Percentiles rank a stretch among this genome's conserved stretches.
These are phyloP conservation scores for Boletellus emodensis DNA, from an alignment of 768 basidiomycete species.

Conservation along the genomic window DNA sequence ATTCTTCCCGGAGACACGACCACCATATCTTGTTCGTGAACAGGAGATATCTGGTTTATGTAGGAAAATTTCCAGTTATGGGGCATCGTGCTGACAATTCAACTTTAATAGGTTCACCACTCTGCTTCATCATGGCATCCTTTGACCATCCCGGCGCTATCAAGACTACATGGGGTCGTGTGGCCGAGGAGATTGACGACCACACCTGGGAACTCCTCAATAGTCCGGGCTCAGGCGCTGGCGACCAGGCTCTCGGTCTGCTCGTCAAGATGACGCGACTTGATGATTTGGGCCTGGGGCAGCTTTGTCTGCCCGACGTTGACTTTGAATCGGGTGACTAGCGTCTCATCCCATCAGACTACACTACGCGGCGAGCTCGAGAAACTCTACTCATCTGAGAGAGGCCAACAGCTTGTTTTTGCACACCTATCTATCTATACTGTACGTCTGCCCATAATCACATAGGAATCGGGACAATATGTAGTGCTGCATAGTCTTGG, in stretches of 20 bases:
- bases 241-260: slow-evolving; percentile 50
- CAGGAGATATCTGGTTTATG: slow-evolving; percentile 76
- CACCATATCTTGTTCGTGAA: slow-evolving; percentile 49
- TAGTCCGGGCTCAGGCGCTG: slow-evolving; percentile 30
- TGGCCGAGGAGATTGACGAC: slow-evolving; percentile 66
- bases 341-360: background rate
- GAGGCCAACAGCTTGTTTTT: slow-evolving; percentile 5
- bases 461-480: slow-evolving; percentile 9
- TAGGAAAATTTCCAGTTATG: slow-evolving; percentile 33
- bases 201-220: slow-evolving; percentile 61
- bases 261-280: slow-evolving; percentile 74
- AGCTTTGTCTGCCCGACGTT: slow-evolving; percentile 41
- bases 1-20: slow-evolving; percentile 17
- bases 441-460: slow-evolving; percentile 18
- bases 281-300: slow-evolving; percentile 67
- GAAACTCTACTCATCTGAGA: background rate
- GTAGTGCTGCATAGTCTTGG: background rate
- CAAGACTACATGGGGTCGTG: slow-evolving; percentile 63
- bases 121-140: slow-evolving; percentile 73
- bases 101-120: slow-evolving; percentile 54
- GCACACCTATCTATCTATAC: slow-evolving; percentile 13
- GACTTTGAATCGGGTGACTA: slow-evolving; percentile 23
- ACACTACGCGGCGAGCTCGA: slow-evolving; percentile 7
- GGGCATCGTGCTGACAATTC: slow-evolving; percentile 1
- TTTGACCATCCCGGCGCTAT: slow-evolving; percentile 62